These are phyloP conservation scores for Pigoraptor vietnamica DNA, from an alignment of 78 protist species.

Conservation along the genomic window DNA sequence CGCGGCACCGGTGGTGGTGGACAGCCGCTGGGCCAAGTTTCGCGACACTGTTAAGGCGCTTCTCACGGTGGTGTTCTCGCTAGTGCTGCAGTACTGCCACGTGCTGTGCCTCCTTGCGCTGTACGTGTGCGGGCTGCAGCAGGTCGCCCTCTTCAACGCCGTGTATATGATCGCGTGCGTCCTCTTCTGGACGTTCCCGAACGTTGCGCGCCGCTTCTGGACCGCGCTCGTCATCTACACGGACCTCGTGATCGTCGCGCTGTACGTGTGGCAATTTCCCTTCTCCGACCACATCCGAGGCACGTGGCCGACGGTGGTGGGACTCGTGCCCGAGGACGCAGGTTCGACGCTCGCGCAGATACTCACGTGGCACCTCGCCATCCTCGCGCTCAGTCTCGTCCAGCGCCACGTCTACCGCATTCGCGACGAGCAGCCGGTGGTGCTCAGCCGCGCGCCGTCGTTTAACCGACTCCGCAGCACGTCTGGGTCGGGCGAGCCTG, in stretches of 20 bases:
- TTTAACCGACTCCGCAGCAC: background rate
- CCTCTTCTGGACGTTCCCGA: background rate
- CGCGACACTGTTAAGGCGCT: background rate
- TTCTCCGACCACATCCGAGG: background rate
- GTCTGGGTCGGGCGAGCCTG: background rate
- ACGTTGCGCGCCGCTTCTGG: background rate
- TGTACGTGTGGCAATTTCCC: background rate
- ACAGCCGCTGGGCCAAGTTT: background rate
- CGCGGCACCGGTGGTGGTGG: background rate
- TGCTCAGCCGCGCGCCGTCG: background rate
- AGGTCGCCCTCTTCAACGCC: background rate
- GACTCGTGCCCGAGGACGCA: background rate
- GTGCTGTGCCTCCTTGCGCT: background rate
- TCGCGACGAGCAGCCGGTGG: background rate
- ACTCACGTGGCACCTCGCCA: background rate
- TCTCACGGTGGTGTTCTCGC: background rate
- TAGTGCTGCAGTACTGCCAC: background rate
- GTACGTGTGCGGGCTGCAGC: background rate
- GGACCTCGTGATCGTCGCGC: background rate
- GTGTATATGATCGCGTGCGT: background rate
- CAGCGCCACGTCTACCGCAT: constrained; percentile 3
- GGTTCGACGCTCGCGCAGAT: background rate
- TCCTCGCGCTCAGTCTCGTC: background rate
- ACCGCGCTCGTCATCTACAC: background rate
- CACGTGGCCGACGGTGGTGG: background rate